These are phyloP conservation scores for Leishmania aethiopica DNA, from an alignment of 208 protist species.

Conservation along the genomic window DNA sequence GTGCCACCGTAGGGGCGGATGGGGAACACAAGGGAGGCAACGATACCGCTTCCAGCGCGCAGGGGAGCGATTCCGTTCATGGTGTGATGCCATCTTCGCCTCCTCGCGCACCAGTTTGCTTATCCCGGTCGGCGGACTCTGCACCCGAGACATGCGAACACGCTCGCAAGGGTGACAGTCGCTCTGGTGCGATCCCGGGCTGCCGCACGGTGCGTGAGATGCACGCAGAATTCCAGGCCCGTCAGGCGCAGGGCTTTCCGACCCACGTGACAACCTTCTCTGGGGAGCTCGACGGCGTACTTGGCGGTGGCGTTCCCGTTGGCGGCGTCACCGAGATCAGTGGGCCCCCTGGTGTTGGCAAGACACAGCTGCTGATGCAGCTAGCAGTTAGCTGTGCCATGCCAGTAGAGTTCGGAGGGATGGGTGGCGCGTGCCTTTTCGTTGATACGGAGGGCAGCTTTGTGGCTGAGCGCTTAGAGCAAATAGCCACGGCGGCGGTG, in stretches of 20 bases:
- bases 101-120: neutral
- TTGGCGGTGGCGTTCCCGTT: constrained; percentile 73
- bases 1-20: neutral
- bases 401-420: constrained; percentile 69
- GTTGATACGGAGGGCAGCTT: constrained; percentile 95
- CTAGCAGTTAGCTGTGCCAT: constrained; percentile 81
- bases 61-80: neutral
- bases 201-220: constrained; percentile 21
- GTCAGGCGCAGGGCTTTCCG: neutral
- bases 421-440: constrained; percentile 74
- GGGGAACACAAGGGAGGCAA: neutral
- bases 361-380: constrained; percentile 92
- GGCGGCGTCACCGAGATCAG: constrained; percentile 78
- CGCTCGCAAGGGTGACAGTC: neutral
- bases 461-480: constrained; percentile 58
- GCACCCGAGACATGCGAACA: neutral
- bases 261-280: constrained; percentile 74
- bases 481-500: constrained; percentile 77
- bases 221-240: neutral
- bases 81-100: neutral
- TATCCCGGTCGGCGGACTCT: neutral
- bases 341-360: constrained; percentile 90
- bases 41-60: neutral
- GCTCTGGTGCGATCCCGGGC: constrained; percentile 2
- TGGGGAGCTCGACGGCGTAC: constrained; percentile 66